These are phyloP conservation scores for Acrocalymma vagum DNA, from an alignment of 2,329 filamentous ascomycete species.

Conservation along the genomic window DNA sequence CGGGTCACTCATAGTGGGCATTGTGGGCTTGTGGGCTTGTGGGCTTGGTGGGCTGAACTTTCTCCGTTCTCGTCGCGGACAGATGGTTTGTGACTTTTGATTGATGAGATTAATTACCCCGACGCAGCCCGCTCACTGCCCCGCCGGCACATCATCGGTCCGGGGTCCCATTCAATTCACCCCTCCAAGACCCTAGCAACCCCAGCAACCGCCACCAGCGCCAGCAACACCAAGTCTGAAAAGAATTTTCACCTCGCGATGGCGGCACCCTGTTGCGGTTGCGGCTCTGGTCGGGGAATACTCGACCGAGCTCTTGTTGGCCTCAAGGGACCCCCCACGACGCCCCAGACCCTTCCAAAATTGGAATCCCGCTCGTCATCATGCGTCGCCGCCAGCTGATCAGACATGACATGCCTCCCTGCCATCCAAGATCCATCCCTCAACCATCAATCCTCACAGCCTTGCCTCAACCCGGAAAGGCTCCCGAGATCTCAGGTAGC, in stretches of 20 bases:
- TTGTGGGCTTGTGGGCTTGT: background rate
- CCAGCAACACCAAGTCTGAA: too few relatives aligned
- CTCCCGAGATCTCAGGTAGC: conserved; percentile 12
- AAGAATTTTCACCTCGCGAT: conserved; percentile 13
- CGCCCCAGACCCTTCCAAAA: too few relatives aligned
- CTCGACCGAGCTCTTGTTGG: conserved; percentile 29
- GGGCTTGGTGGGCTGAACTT: conserved; percentile 1
- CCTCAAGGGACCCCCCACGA: too few relatives aligned
- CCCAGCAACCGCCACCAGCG: background rate
- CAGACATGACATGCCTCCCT: background rate
- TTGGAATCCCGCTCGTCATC: conserved; percentile 19
- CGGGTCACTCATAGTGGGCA: conserved; percentile 14
- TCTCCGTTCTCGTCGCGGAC: conserved; percentile 12
- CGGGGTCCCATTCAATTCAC: conserved; percentile 23
- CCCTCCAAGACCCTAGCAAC: too few relatives aligned
- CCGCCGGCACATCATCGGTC: conserved; percentile 33
- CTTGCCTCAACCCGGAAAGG: conserved; percentile 5
- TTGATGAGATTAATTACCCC: conserved; percentile 46
- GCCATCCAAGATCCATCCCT: too few relatives aligned
- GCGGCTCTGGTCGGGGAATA: conserved; percentile 24
- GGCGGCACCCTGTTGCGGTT: conserved; percentile 17
- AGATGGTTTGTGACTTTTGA: conserved; percentile 29
- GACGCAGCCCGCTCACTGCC: conserved; percentile 33
- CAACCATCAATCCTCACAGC: conserved; percentile 9
- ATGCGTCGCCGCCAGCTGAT: conserved; percentile 24